Conservation (phyloP, 345 rosid genomes). For the Combretum micranthum region DNA sequence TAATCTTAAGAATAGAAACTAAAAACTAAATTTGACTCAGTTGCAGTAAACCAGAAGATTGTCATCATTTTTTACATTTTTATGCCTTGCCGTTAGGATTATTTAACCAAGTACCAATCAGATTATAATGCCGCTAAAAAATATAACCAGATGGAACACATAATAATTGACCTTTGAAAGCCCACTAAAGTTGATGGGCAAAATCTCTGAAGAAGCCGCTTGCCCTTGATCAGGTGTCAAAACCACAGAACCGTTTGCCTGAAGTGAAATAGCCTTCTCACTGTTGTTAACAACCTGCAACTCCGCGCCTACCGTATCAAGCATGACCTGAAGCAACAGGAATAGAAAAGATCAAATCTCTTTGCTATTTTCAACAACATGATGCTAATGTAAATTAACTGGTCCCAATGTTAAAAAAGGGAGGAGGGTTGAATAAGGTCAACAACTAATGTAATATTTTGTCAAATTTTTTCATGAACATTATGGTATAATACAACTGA, state of each 20-base stretch:
- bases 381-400: not conserved
- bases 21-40: no score
- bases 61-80: no score
- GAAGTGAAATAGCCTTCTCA: conserved; percentile 66
- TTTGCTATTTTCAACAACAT: no score
- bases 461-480: not conserved
- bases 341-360: not conserved
- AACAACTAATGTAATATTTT: no score
- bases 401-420: not conserved
- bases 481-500: not conserved
- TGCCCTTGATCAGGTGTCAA: conserved; percentile 71
- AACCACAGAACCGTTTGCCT: conserved; percentile 63
- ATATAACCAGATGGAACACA: no score
- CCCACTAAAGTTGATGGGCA: conserved; percentile 89
- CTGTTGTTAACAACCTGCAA: conserved; percentile 79
- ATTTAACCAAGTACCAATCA: no score
- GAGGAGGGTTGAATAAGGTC: not conserved
- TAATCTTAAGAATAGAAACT: no score
- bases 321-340: conserved; percentile 61
- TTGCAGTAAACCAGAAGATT: no score
- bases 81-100: no score
- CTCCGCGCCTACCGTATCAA: conserved; percentile 94
- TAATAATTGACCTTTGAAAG: conserved; percentile 49
- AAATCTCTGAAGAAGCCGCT: conserved; percentile 75
- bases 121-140: no score